Conservation (phyloP, 768 basidiomycete genomes). For the Inosperma sp. region DNA sequence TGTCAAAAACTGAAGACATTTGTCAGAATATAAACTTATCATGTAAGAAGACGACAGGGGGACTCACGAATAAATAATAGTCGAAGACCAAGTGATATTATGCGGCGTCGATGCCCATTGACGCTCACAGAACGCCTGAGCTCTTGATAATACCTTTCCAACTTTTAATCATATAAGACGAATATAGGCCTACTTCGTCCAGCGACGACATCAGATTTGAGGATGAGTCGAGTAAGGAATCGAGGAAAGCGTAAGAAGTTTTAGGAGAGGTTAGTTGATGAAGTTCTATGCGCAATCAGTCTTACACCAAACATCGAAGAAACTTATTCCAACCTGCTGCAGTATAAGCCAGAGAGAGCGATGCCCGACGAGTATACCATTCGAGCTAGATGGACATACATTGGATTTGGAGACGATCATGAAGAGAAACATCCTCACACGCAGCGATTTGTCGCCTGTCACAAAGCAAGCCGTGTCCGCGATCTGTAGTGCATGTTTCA, state of each 20-base stretch:
- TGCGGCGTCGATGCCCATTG: too few relatives aligned
- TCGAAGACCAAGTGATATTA: too few relatives aligned
- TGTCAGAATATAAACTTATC: too few relatives aligned
- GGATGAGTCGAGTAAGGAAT: constrained; percentile 53
- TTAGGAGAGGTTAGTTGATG: constrained; percentile 77
- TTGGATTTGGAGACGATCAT: neutral
- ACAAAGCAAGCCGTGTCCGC: constrained; percentile 70
- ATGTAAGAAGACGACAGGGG: too few relatives aligned
- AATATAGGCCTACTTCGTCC: constrained; percentile 51
- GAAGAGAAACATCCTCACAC: constrained; percentile 39
- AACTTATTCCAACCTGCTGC: constrained; percentile 45
- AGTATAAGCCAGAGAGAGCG: constrained; percentile 63
- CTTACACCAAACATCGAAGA: neutral
- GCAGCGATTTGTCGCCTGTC: constrained; percentile 48
- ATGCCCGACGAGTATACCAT: constrained; percentile 69
- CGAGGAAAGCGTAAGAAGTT: constrained; percentile 63
- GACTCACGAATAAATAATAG: too few relatives aligned
- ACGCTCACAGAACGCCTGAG: constrained; percentile 53
- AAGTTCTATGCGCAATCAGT: constrained; percentile 65
- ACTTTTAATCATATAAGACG: constrained; percentile 59
- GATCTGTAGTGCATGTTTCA: constrained; percentile 56
- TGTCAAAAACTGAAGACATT: too few relatives aligned
- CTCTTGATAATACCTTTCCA: constrained; percentile 72
- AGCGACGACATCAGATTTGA: constrained; percentile 42
- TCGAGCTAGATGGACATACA: constrained; percentile 40